Conservation (phyloP, 192 early-diverging fungal genomes). For the Mortierella claussenii region DNA sequence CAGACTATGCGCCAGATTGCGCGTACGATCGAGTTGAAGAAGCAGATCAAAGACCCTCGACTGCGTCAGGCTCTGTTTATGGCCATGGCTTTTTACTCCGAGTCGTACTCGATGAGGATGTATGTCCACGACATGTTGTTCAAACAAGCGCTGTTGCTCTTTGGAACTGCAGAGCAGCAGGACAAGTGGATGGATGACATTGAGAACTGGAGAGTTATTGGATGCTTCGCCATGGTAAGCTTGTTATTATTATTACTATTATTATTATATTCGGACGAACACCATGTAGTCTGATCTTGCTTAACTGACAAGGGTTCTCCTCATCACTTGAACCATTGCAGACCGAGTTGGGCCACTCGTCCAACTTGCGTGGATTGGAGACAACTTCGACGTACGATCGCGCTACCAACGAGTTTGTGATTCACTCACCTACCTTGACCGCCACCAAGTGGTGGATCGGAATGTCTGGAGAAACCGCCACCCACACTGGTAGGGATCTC, state of each 20-base stretch:
- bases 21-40: conserved; percentile 49
- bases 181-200: conserved; percentile 64
- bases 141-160: conserved; percentile 62
- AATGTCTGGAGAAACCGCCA: conserved; percentile 71
- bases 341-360: conserved; percentile 74
- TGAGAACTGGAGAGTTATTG: conserved; percentile 63
- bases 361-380: conserved; percentile 70
- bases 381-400: conserved; percentile 73
- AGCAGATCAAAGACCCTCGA: conserved; percentile 53
- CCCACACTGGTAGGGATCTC: conserved; percentile 58
- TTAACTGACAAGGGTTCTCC: too few species aligned
- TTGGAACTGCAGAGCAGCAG: conserved; percentile 68
- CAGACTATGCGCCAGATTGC: conserved; percentile 68
- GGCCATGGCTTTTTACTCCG: conserved; percentile 65
- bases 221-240: conserved; percentile 76
- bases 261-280: too few species aligned
- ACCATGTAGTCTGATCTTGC: too few species aligned
- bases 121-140: conserved; percentile 73
- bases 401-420: conserved; percentile 66
- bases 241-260: too few species aligned
- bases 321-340: conserved; percentile 15
- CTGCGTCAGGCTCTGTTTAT: conserved; percentile 45
- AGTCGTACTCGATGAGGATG: conserved; percentile 68
- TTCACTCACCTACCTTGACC: conserved; percentile 68
- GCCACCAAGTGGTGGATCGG: conserved; percentile 79